Conservation (phyloP, 768 basidiomycete genomes). For the Lactarius pseudohatsudake region DNA sequence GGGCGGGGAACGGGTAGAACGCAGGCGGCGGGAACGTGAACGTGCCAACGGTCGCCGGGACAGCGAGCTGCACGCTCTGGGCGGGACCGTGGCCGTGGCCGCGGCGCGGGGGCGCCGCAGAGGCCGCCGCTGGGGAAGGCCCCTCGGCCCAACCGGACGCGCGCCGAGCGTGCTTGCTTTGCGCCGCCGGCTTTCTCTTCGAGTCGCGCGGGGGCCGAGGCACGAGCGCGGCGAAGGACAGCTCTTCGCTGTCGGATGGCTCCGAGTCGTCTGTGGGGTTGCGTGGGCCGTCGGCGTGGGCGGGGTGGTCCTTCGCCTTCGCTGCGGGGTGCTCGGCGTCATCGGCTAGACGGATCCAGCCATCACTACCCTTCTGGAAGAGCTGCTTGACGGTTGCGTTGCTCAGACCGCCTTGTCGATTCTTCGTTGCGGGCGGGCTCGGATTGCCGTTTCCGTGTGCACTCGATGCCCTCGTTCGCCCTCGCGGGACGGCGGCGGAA, state of each 20-base stretch:
- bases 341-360: constrained; percentile 28
- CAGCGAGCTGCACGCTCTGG: constrained; percentile 16
- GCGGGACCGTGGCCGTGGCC: constrained; percentile 3
- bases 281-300: constrained; percentile 2
- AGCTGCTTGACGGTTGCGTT: constrained; percentile 26
- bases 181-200: constrained; percentile 20
- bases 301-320: background rate
- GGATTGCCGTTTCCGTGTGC: constrained; percentile 6
- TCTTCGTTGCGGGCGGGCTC: constrained; percentile 6
- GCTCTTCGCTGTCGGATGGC: constrained; percentile 19
- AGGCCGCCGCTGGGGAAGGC: background rate
- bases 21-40: constrained; percentile 30
- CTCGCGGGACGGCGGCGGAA: constrained; percentile 35
- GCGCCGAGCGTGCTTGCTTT: constrained; percentile 14
- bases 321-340: constrained; percentile 14
- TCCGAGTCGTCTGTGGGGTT: constrained; percentile 24
- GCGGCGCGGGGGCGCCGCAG: background rate
- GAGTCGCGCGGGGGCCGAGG: constrained; percentile 11
- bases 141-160: constrained; percentile 12
- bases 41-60: constrained; percentile 25
- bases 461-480: constrained; percentile 23
- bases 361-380: constrained; percentile 29
- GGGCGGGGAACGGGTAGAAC: constrained; percentile 11
- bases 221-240: constrained; percentile 7
- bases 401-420: constrained; percentile 14